Conservation (phyloP, 2,329 filamentous ascomycete species). For the Venturia nashicola region DNA sequence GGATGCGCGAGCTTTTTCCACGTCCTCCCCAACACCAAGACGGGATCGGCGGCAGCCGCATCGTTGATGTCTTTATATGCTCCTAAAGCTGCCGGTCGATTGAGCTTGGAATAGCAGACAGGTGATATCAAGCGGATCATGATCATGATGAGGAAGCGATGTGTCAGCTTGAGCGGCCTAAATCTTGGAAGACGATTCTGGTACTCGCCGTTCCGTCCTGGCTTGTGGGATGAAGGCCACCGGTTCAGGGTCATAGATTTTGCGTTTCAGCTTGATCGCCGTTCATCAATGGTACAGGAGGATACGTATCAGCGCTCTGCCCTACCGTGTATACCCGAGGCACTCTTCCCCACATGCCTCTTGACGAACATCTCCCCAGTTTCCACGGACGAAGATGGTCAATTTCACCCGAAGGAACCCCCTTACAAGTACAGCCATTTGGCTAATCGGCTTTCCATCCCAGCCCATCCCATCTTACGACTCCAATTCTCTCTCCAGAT, state of each 20-base stretch:
- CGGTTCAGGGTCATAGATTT: background rate
- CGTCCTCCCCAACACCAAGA: background rate
- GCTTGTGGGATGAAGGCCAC: background rate
- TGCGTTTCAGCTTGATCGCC: background rate
- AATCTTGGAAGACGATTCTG: background rate
- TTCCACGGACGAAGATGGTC: background rate
- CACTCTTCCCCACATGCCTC: too few species aligned
- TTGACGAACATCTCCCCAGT: background rate
- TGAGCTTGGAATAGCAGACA: background rate
- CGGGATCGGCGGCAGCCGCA: background rate
- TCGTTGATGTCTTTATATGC: background rate
- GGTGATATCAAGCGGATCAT: too few species aligned
- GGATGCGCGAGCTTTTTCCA: background rate
- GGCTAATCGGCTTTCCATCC: too few species aligned
- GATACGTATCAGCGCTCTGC: background rate
- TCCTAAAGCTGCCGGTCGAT: background rate
- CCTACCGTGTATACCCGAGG: background rate
- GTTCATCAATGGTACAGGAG: background rate
- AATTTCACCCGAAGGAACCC: background rate
- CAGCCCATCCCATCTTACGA: too few species aligned
- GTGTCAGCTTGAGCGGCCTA: too few species aligned
- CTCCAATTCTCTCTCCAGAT: background rate
- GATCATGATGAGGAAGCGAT: too few species aligned
- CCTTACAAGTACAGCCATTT: too few species aligned
- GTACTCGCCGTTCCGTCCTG: background rate